phyloP scores from a whole-genome alignment of 2,329 filamentous ascomycete species.

The Aspergillus sp. region DNA sequence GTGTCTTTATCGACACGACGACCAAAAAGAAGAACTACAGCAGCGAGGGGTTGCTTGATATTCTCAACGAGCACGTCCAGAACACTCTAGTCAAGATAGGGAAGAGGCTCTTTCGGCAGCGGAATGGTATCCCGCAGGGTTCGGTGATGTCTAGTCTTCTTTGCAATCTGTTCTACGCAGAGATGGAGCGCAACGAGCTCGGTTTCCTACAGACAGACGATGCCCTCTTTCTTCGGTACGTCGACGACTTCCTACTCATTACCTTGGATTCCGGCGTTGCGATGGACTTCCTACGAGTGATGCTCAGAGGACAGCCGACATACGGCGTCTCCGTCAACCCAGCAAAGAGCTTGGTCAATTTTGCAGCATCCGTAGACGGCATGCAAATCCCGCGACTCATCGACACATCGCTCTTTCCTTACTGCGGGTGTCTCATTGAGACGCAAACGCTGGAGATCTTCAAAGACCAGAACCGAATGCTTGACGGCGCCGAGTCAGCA shows the following conservation, averaged over 20 bases:
- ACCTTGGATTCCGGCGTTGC: constrained; percentile 69
- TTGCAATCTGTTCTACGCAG: constrained; percentile 95
- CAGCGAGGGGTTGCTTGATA: constrained; percentile 61
- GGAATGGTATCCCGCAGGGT: constrained; percentile 86
- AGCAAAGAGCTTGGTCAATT: constrained; percentile 82
- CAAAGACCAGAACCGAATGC: constrained; percentile 60
- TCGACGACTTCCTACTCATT: constrained; percentile 92
- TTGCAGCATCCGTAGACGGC: constrained; percentile 62
- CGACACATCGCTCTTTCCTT: constrained; percentile 65
- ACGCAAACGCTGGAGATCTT: constrained; percentile 71
- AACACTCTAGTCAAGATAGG: constrained; percentile 85
- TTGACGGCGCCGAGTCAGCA: constrained; percentile 51
- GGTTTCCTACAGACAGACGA: constrained; percentile 62
- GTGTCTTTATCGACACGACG: constrained; percentile 74
- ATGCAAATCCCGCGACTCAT: constrained; percentile 51
- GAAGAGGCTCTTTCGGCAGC: constrained; percentile 85
- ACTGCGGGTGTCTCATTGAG: constrained; percentile 80
- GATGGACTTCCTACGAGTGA: constrained; percentile 68
- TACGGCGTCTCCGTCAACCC: constrained; percentile 80
- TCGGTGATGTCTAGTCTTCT: constrained; percentile 82
- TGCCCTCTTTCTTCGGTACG: constrained; percentile 73
- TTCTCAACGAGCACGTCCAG: constrained; percentile 77
- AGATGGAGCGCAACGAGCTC: constrained; percentile 71
- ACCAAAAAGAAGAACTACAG: constrained; percentile 59
- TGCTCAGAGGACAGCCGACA: constrained; percentile 74